Evolutionary conservation across 2,329 filamentous ascomycete species (phyloP), one percentile per base, ranked within the genome.

Genomic region (Neonectria neomacrospora): DNA sequence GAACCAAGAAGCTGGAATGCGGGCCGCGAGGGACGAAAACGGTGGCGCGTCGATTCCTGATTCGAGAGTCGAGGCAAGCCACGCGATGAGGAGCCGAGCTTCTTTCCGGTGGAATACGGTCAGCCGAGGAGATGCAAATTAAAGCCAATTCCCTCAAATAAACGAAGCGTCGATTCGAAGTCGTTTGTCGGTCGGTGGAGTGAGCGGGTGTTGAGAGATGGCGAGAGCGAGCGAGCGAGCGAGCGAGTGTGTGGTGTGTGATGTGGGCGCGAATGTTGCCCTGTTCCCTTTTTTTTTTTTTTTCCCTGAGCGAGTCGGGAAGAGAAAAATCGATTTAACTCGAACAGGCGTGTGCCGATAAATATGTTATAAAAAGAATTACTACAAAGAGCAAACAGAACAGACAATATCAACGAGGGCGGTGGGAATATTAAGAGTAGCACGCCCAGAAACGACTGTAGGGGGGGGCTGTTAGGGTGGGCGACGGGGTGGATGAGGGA

Each of bases 381-480:
- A 53, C 58, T 51, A 54, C 44, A 22, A 67, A 53, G 44, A 54
- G 55, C 57, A 56, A 62, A 39, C 48, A 67, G 54, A 39, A 45
- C 52, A 60, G 12, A 6, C 22, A 54, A 63, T 47, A 58, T 50
- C 45, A 61, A 67, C 66, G 51, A 61, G 28, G 54, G 60, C 48
- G 18, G 45, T 48, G 55, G 58, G 68, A 67, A 67, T 61, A 71
- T 69, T 66, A 68, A 61, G 56, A 59, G 52, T 62, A 63, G 60
- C 61, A 59, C 61, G 63, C 58, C 61, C 52, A 67, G 64, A 65
- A 67, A 67, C 64, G 64, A 67, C 62, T 62, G 64, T 65, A 45
- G 52, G 62, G 64, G 64, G 45, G 39, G 30, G 26, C 39, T 50
- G 47, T 32, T 20, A 12, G 47, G 47, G 26, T n/a, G 54, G 47